Conservation (phyloP, 352 stramenopile species). For the Blastocystis sp. region DNA sequence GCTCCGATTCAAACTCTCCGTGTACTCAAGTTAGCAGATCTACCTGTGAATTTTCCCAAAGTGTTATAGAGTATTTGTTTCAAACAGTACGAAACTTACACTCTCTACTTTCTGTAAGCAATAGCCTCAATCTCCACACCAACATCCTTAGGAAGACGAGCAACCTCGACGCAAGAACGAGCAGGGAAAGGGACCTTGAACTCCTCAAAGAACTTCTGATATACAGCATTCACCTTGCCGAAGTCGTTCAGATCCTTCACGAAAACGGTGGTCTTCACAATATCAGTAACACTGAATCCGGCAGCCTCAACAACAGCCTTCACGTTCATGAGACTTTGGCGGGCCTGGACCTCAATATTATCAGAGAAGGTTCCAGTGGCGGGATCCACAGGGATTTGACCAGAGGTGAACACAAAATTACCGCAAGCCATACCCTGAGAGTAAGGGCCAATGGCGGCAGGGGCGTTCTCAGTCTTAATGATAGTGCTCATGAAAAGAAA, state of each 20-base stretch:
- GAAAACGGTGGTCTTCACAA: slow-evolving; percentile 67
- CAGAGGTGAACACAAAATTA: slow-evolving; percentile 62
- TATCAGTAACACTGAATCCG: slow-evolving; percentile 54
- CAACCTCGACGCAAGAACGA: slow-evolving; percentile 67
- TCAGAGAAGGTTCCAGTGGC: slow-evolving; percentile 62
- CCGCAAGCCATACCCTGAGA: slow-evolving; percentile 56
- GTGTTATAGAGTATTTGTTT: slow-evolving; percentile 47
- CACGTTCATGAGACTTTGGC: slow-evolving; percentile 67
- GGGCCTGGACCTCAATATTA: slow-evolving; percentile 65
- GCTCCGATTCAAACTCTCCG: neutral
- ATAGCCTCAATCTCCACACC: slow-evolving; percentile 67
- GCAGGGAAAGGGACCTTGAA: slow-evolving; percentile 55
- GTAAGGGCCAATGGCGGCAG: slow-evolving; percentile 67
- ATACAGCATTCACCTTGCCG: slow-evolving; percentile 57
- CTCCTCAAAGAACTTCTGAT: slow-evolving; percentile 64
- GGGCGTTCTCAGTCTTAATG: slow-evolving; percentile 61
- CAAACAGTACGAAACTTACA: neutral
- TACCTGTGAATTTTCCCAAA: slow-evolving; percentile 18
- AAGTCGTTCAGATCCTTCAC: slow-evolving; percentile 68
- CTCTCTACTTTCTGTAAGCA: slow-evolving; percentile 43
- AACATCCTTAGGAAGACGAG: slow-evolving; percentile 68
- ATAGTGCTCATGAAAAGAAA: slow-evolving; percentile 66
- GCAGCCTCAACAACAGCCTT: slow-evolving; percentile 68
- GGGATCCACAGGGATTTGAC: slow-evolving; percentile 63
- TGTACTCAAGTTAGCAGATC: slow-evolving; percentile 48